Evolutionary conservation across 2,329 filamentous ascomycete genomes (phyloP), one percentile per base, ranked within the genome.

Genomic region (Torrubiellomyces zombiae): DNA sequence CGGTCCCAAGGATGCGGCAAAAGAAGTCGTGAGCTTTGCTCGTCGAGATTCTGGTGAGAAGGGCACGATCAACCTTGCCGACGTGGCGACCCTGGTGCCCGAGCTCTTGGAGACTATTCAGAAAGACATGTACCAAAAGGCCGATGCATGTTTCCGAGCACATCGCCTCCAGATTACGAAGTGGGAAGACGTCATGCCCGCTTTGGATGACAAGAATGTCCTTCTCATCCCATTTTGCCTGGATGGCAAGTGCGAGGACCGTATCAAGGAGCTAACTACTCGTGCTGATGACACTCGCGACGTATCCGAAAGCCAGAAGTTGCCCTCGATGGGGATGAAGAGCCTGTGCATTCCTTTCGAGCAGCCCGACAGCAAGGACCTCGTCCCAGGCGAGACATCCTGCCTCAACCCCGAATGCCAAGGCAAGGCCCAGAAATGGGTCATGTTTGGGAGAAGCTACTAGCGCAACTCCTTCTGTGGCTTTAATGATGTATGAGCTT

Each of bases 201-300:
- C 81, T 1, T 69, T 98, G 20, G 89, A 98, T 51, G 61, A 67
- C 47, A 92, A 91, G 67, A 93, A 95, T 45, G 74, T 95, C 21
- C 75, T 91, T 21, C 60, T 95, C 31, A 91, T 95, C 36, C 86
- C 86, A 26, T 79, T 82, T 61, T 98, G 91, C 48, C 60, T 85
- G 33, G 77, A 69, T 18, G 55, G 57, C 37, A 72, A 79, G 48
- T 95, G 86, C 45, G 86, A 94, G 55, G 86, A 94, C 42, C 71
- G 81, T 50, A 82, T 95, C 59, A 95, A 95, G 68, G 82, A 91
- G 28, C 63, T 85, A 47, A 92, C 81, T 34, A 81, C 78, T 21
- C 75, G 77, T 35, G 78, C 74, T 39, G 74, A 73, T 29, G 63
- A 71, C 27, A 69, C 61, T 39, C 52, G 59, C 27, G 52, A 55